Evolutionary conservation across 495 filamentous ascomycete species (phyloP), one percentile per base, ranked within the genome.

Genomic region (Durotheca rogersii): DNA sequence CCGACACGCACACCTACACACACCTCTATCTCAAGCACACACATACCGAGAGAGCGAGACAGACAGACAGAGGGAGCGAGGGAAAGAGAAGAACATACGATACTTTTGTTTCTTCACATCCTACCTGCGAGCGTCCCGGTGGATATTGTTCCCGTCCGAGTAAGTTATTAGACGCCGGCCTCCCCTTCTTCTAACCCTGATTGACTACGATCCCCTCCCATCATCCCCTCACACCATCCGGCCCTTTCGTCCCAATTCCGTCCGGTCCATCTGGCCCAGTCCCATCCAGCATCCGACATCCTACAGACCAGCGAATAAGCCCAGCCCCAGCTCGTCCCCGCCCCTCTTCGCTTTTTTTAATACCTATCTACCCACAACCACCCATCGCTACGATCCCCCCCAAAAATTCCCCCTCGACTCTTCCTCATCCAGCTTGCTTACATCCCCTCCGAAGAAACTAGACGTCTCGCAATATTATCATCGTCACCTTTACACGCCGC

Each of bases 141-240:
- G n/a, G n/a, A n/a, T n/a, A n/a, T n/a, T n/a, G n/a, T n/a, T n/a
- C n/a, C n/a, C n/a, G n/a, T n/a, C n/a, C n/a, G n/a, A n/a, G n/a
- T n/a, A 53, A 52, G 43, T 58, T 58, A 49, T 40, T 53, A 46
- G 17, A n/a, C n/a, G n/a, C n/a, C n/a, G n/a, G n/a, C n/a, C n/a
- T 38, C 35, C 27, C 49, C 41, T 20, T 43, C 38, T n/a, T 35
- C 44, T 45, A 58, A 58, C 48, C 55, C 48, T 58, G 50, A 48
- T 36, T 32, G 14, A 37, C 41, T 33, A 27, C 23, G 11, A 29
- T 35, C 18, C 39, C 34, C 39, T 42, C 9, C 30, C 34, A 20
- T 21, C 35, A 36, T 20, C 45, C 27, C 40, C 14, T 43, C 18
- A 36, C 47, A 38, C 35, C 30, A 37, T 37, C 45, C 34, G 29